These are phyloP conservation scores for Pythium grandisporangium DNA, from an alignment of 352 stramenopile species.

Conservation along the genomic window DNA sequence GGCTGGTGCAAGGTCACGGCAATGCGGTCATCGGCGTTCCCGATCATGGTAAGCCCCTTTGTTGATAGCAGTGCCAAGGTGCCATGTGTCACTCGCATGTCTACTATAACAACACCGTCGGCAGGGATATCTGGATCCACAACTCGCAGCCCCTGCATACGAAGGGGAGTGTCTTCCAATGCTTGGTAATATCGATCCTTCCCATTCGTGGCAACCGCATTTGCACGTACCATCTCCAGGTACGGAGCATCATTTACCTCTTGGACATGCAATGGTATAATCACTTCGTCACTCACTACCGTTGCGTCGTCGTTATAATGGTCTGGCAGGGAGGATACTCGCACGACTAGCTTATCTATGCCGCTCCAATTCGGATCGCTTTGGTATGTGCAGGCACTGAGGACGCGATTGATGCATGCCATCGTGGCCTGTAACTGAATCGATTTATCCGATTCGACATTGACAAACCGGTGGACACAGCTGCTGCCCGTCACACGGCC, in stretches of 20 bases:
- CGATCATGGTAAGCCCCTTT: neutral
- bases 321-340: too few relatives aligned
- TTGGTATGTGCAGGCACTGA: slow-evolving; percentile 26
- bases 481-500: too few relatives aligned
- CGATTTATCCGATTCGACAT: too few relatives aligned
- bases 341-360: slow-evolving; percentile 19
- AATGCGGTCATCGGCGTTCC: too few relatives aligned
- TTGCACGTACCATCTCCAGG: too few relatives aligned
- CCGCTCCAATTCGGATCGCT: slow-evolving; percentile 34
- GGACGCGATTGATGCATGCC: slow-evolving; percentile 26
- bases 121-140: slow-evolving; percentile 30
- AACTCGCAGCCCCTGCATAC: slow-evolving; percentile 24
- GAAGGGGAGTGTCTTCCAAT: slow-evolving; percentile 39
- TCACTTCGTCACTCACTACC: slow-evolving; percentile 18
- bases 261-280: slow-evolving; percentile 31
- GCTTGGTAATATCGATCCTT: slow-evolving; percentile 20
- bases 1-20: too few relatives aligned
- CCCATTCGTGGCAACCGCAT: too few relatives aligned
- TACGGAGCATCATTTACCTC: slow-evolving; percentile 71
- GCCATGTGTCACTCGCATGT: slow-evolving; percentile 20
- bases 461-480: too few relatives aligned
- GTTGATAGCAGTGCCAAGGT: slow-evolving; percentile 11
- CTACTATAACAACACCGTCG: slow-evolving; percentile 14
- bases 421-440: slow-evolving; percentile 1
- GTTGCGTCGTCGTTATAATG: too few relatives aligned